Evolutionary conservation across 1,139 yeast species (phyloP).

Genomic region (Yamadazyma pseudoaaseri): DNA sequence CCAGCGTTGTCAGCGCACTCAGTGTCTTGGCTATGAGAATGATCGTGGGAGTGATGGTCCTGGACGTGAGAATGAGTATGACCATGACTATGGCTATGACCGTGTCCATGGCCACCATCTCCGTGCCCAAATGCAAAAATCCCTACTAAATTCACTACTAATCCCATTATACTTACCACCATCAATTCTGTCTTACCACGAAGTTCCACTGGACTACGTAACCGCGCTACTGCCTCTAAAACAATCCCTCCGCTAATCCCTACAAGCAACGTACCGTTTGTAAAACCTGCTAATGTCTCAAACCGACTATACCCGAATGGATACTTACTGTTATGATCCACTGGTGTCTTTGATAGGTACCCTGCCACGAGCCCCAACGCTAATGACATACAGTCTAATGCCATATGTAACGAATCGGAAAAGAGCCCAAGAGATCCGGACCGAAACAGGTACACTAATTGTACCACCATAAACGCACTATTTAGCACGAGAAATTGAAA

Average conservation of each 20-base stretch:
- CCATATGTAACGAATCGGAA: conserved; percentile 95
- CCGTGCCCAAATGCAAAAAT: conserved; percentile 93
- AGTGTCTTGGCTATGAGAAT: conserved; percentile 20
- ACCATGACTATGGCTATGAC: conserved; percentile 24
- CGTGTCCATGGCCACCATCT: conserved; percentile 39
- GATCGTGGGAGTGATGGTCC: conserved; percentile 11
- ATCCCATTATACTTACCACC: conserved; percentile 79
- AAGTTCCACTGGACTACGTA: conserved; percentile 71
- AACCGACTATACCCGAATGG: conserved; percentile 87
- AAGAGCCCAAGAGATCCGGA: conserved; percentile 89
- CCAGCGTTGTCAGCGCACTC: conserved; percentile 4
- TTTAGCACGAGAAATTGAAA: conserved; percentile 83
- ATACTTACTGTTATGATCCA: conserved; percentile 60
- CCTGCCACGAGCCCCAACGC: conserved; percentile 91
- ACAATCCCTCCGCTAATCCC: conserved; percentile 89
- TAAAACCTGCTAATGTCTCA: conserved; percentile 91
- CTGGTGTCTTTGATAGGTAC: conserved; percentile 44
- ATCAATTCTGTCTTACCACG: conserved; percentile 84
- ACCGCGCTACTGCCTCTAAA: conserved; percentile 81
- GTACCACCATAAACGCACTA: conserved; percentile 91
- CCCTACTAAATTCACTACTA: conserved; percentile 86
- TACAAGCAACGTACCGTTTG: conserved; percentile 83
- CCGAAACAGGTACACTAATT: conserved; percentile 83
- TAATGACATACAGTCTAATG: conserved; percentile 87
- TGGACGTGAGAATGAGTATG: conserved; percentile 18